A percentile compares a stretch with the other conserved stretches of the same genome.
Conservation (phyloP, 495 filamentous ascomycete species). For the Penicillium lagena region DNA sequence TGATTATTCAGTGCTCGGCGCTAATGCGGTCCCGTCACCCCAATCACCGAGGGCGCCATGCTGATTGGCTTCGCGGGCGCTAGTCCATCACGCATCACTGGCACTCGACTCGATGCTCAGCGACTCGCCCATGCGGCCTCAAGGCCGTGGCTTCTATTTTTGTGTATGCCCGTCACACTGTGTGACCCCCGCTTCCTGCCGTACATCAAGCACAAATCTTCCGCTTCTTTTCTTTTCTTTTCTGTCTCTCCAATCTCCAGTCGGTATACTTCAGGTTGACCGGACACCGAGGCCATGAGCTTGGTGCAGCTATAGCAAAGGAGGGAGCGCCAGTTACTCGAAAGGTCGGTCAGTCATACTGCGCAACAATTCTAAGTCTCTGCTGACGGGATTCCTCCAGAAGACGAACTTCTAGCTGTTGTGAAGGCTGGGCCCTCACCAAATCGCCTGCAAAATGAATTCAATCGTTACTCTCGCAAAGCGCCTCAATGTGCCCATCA, state of each 20-base stretch:
- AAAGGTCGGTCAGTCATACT: too few relatives aligned
- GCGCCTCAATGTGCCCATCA: constrained; percentile 68
- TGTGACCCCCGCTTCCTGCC: constrained; percentile 11
- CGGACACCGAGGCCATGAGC: constrained; percentile 7
- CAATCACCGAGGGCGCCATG: constrained; percentile 9
- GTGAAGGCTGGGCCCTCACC: not conserved
- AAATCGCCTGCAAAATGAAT: constrained; percentile 10
- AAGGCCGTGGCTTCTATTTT: not conserved
- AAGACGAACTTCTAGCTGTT: not conserved
- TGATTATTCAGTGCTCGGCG: constrained; percentile 6
- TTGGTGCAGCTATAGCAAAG: constrained; percentile 4
- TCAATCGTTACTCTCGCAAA: constrained; percentile 47
- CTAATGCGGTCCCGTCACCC: constrained; percentile 25
- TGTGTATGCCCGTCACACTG: constrained; percentile 1
- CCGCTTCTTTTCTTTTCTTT: constrained; percentile 2
- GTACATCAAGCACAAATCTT: constrained; percentile 13
- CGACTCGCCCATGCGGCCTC: not conserved
- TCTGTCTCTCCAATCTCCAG: not conserved
- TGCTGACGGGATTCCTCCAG: too few relatives aligned
- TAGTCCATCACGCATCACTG: constrained; percentile 18
- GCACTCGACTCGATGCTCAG: not conserved
- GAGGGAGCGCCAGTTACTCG: not conserved
- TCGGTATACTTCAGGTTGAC: not conserved
- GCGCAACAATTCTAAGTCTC: too few relatives aligned
- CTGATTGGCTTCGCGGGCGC: constrained; percentile 19